Base-by-base conservation (phyloP, 768 basidiomycete species). In the Amanita exitialis region DNA sequence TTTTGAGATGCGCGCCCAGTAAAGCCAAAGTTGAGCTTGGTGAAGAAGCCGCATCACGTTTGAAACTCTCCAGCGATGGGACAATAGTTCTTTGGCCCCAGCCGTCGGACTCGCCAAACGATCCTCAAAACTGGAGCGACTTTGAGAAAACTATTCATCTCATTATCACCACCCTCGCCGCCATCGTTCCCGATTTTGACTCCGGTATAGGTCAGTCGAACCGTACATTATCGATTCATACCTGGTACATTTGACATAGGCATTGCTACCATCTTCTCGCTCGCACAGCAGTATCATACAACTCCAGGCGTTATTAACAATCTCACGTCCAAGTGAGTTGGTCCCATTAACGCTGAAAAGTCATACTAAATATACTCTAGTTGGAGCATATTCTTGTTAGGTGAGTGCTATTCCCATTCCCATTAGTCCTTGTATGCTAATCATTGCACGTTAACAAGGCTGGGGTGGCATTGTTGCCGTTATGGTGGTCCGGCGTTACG, bases 301-400 rank as follows among this genome's bases (percentile, higher is more conserved):
- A 76, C 71, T 0, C 61, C 77, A 0, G 71, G 66, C 4, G 66
- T 67, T 2, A 78, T 81, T 56, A 82, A 81, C 58, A 72, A 79
- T 53, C 56, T 80, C 36, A 80, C 79, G 1, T 77, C 76, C 3
- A 78, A 71, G 66, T 68, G 32, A 36, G 64, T 49, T 25, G 8
- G 5, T 47, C 34, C 25, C 34, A 32, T 10, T 43, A 21, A 21
- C 23, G 21, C 20, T 30, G 10, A 34, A 16, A 18, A 27, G 15
- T 18, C 4, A 4, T 30, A 44, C 34, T 56, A 10, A 45, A 9
- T 18, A 30, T 9, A 35, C 48, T 53, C 8, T 28, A 83, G 80
- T 59, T 82, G 80, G 81, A 81, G 78, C 56, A 82, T 83, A 51
- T 82, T 82, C 61, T 63, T 82, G 7, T 61, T 80, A 13, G 80